A percentile compares a stretch with the other conserved stretches of the same genome.
Conservation (phyloP, 2,329 filamentous ascomycete species). For the Ramularia collo-cygni region DNA sequence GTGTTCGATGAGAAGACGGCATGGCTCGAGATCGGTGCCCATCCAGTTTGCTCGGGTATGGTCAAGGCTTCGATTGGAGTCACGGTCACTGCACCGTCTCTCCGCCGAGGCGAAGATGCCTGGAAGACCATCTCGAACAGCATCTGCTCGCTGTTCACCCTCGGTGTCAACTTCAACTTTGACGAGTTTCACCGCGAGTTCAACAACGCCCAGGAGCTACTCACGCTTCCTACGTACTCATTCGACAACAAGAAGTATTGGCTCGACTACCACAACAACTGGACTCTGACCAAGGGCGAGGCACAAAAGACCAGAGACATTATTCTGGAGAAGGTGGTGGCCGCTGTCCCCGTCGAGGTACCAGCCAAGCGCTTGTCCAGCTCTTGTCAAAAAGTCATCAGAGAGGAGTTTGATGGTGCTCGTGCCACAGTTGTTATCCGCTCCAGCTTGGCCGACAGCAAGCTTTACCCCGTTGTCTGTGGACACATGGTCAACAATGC, state of each 20-base stretch:
- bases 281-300: constrained; percentile 63
- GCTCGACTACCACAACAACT: constrained; percentile 66
- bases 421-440: constrained; percentile 56
- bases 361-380: constrained; percentile 52
- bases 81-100: constrained; percentile 51
- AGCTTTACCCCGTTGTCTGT: constrained; percentile 54
- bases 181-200: constrained; percentile 62
- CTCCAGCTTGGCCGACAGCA: constrained; percentile 58
- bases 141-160: constrained; percentile 53
- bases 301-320: constrained; percentile 35
- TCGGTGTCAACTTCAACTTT: constrained; percentile 61
- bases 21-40: constrained; percentile 69
- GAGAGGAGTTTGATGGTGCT: constrained; percentile 56
- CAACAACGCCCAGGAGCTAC: constrained; percentile 49
- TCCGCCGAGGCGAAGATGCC: constrained; percentile 55
- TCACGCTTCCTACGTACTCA: constrained; percentile 61
- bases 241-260: constrained; percentile 69
- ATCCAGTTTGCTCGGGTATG: constrained; percentile 63
- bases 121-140: constrained; percentile 58
- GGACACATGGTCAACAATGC: constrained; percentile 64
- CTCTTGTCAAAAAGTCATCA: constrained; percentile 57
- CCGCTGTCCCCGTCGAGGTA: constrained; percentile 35
- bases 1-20: constrained; percentile 59
- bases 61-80: constrained; percentile 57
- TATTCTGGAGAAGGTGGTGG: constrained; percentile 32